Base-by-base conservation (phyloP, 345 rosid species). In the Citrus maxima region DNA sequence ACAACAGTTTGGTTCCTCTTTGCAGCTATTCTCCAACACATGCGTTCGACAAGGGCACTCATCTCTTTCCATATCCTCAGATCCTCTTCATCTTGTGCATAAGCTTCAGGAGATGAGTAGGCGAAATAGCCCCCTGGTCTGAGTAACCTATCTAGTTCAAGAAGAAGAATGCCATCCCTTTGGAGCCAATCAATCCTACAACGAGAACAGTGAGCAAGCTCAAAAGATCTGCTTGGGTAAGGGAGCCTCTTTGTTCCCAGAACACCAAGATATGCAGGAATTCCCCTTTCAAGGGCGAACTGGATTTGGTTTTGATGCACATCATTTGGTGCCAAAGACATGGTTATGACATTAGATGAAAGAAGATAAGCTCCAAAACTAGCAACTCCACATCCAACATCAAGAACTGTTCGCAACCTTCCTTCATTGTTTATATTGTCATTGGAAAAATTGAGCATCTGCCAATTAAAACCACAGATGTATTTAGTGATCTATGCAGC, bases 291-390 rank as follows among this genome's bases (percentile, higher is more conserved):
- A 68, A 96, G 78, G 2, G 99, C 99, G 87, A 96, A 96, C 79
- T 96, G 99, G 84, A 96, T 96, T 88, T 96, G 99, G 88, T 96
- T 96, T 83, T 96, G 98, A 86, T 96, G 99, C 81, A 96, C 99
- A 77, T 96, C 99, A 63, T 96, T 96, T 61, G 99, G 99, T 9
- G 99, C 99, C 74, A 96, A 76, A 7, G 99, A 94, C 97, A 96
- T 89, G 42, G 99, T 67, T 16, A 96, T 83, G 63, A 96, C 89
- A 81, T 94, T 90, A 37, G 98, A 94, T 63, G 98, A 88, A 55
- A 96, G 91, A 73, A 96, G 93, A 80, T 94, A 96, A 32, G 87
- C 99, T 82, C 99, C 99, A 83, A 96, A 96, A 85, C 98, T 96
- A 7, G 99, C 99, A 73, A 96, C 99, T 70, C 99, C 99, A 28